Evolutionary conservation across 345 rosid genomes (phyloP).

Genomic region (Salix exigua): DNA sequence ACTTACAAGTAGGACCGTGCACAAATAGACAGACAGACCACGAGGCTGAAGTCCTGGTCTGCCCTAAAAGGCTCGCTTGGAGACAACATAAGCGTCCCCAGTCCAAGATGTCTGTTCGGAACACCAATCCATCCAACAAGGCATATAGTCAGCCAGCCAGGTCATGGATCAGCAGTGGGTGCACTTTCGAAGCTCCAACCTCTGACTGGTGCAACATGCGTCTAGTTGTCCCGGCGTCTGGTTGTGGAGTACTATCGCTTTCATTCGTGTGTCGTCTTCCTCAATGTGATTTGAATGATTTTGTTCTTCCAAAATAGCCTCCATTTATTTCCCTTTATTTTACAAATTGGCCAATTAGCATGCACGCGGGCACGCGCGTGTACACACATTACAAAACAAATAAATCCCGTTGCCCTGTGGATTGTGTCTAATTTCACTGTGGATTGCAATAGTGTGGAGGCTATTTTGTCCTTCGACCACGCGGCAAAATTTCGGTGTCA

Average conservation of each 20-base stretch:
- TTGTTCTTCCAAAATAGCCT: too few relatives aligned
- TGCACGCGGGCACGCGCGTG: too few relatives aligned
- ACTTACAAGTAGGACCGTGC: not conserved
- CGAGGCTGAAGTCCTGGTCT: not conserved
- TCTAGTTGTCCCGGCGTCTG: not conserved
- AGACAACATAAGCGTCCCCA: slow-evolving; percentile 23
- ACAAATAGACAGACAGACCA: slow-evolving; percentile 23
- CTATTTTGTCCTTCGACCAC: too few relatives aligned
- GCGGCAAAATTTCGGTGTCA: too few relatives aligned
- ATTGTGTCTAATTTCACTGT: too few relatives aligned
- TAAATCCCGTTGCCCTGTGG: too few relatives aligned
- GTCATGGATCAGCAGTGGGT: not conserved
- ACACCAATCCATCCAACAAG: slow-evolving; percentile 36
- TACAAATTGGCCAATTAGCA: too few relatives aligned
- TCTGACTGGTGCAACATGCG: not conserved
- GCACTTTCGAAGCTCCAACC: not conserved
- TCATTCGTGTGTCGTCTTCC: not conserved
- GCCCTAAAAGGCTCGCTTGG: not conserved
- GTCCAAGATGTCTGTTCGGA: slow-evolving; percentile 19
- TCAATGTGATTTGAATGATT: too few relatives aligned
- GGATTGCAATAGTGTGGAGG: too few relatives aligned
- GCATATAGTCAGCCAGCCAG: not conserved
- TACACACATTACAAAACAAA: too few relatives aligned
- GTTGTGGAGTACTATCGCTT: not conserved
- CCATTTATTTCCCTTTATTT: not conserved